Base-by-base conservation (phyloP, 2,329 filamentous ascomycete genomes). In the Leptographium radiaticola region DNA sequence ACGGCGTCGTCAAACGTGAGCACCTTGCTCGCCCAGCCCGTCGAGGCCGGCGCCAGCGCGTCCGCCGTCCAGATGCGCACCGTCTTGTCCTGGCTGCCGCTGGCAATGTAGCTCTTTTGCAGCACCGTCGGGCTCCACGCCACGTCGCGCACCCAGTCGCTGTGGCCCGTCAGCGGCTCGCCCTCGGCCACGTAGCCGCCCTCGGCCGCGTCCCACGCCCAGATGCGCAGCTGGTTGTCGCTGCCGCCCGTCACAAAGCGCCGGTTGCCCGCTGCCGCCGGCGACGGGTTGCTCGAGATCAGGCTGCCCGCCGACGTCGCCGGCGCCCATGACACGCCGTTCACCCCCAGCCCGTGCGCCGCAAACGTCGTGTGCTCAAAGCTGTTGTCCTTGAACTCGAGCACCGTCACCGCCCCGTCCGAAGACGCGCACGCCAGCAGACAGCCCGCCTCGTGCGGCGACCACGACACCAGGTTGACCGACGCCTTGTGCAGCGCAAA, bases 71-170 rank as follows among this genome's bases (percentile, higher is more conserved):
- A 98, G 71, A 98, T 96, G 61, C 89, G 83, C 58, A 97, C 91
- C 10, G 89, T 96, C 78, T 95, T 94, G 70, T 98, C 93, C 73
- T 97, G 90, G 53, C 86, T 90, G 12, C 91, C 93, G 49, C 86
- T 91, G 34, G 93, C 93, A 66, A 98, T 96, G 73, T 98, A 98
- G 55, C 85, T 89, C 77, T 95, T 96, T 63, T 90, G 87, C 56
- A 98, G 77, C 54, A 97, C 87, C 30, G 89, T 96, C 12, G 93
- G 93, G 50, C 87, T 91, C 93, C 93, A 98, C 15, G 91, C 88
- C 13, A 98, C 93, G 68, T 98, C 93, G 59, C 93, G 84, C 53
- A 98, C 93, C 93, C 93, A 98, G 73, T 97, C 93, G 7, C 81
- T 80, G 71, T 98, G 93, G 58, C 93, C 93, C 2, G 76, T 71